A percentile compares a stretch with the other conserved stretches of the same genome.
These are phyloP conservation scores for Leucaena leucocephala DNA, from an alignment of 306 rosid species.

Conservation along the genomic window DNA sequence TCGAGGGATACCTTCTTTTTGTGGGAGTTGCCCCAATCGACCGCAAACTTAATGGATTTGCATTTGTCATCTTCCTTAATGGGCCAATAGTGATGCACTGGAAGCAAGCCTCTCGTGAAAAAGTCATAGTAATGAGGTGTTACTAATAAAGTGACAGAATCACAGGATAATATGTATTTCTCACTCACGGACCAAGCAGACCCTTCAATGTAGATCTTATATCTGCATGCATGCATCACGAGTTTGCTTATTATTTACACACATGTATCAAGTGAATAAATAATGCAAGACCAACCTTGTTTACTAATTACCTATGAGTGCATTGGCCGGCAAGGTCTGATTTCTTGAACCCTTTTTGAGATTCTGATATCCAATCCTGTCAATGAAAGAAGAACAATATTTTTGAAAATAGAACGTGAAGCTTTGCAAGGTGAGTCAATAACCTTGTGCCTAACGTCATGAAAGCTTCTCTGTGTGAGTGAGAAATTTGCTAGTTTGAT, in stretches of 20 bases:
- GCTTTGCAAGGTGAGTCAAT: too few relatives aligned
- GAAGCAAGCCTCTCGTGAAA: slow-evolving; percentile 79
- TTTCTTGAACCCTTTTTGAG: slow-evolving; percentile 65
- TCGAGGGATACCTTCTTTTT: slow-evolving; percentile 47
- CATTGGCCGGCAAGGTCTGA: slow-evolving; percentile 91
- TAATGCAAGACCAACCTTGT: background rate
- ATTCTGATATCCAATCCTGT: slow-evolving; percentile 82
- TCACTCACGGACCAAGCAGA: slow-evolving; percentile 98
- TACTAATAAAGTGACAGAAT: slow-evolving; percentile 73
- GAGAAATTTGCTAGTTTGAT: too few relatives aligned
- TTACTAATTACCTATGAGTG: slow-evolving; percentile 54
- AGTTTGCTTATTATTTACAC: background rate
- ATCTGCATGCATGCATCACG: slow-evolving; percentile 45
- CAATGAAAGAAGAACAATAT: background rate
- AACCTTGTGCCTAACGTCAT: too few relatives aligned
- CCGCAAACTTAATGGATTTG: slow-evolving; percentile 82
- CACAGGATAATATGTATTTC: slow-evolving; percentile 90
- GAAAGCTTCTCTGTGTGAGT: too few relatives aligned
- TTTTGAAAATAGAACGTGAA: background rate
- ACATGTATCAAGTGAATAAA: background rate
- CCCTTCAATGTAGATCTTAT: slow-evolving; percentile 95
- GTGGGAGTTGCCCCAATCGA: slow-evolving; percentile 91
- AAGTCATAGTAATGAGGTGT: slow-evolving; percentile 86
- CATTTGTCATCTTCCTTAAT: slow-evolving; percentile 77
- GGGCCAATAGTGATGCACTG: slow-evolving; percentile 90